phyloP scores from a whole-genome alignment of 495 filamentous ascomycete genomes.

The Xylaria telfairii region DNA sequence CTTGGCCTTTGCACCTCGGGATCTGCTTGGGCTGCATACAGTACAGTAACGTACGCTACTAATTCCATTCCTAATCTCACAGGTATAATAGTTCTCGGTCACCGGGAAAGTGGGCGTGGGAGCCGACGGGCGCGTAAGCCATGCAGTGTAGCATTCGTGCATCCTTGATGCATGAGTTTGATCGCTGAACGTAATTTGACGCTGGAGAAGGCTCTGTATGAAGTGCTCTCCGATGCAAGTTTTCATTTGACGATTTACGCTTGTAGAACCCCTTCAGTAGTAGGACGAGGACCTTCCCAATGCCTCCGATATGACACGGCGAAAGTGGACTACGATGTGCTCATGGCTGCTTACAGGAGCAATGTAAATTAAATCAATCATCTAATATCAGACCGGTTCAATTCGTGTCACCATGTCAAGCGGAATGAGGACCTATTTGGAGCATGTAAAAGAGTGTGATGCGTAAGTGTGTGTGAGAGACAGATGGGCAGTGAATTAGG shows the following conservation, averaged over 20 bases:
- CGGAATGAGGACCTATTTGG: neutral
- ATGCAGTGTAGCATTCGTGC: neutral
- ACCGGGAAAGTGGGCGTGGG: neutral
- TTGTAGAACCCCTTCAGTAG: neutral
- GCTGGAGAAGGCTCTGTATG: neutral
- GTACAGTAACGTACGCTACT: neutral
- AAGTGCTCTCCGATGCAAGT: neutral
- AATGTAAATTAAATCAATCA: too few species aligned
- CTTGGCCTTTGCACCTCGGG: neutral
- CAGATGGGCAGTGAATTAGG: neutral
- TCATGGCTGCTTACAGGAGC: neutral
- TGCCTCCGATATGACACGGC: neutral
- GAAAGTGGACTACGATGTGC: neutral
- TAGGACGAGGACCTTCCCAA: neutral
- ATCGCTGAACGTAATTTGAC: neutral
- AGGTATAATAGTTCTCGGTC: neutral
- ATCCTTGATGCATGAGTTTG: neutral
- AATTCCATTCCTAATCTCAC: neutral
- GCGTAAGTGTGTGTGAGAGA: neutral
- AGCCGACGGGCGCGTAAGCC: neutral
- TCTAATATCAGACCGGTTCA: neutral
- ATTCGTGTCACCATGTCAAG: neutral
- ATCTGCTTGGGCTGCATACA: neutral
- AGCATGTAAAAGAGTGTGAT: neutral
- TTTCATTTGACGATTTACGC: neutral